Base-by-base conservation (phyloP, 192 early-diverging fungal genomes). In the Entomortierella beljakovae region DNA sequence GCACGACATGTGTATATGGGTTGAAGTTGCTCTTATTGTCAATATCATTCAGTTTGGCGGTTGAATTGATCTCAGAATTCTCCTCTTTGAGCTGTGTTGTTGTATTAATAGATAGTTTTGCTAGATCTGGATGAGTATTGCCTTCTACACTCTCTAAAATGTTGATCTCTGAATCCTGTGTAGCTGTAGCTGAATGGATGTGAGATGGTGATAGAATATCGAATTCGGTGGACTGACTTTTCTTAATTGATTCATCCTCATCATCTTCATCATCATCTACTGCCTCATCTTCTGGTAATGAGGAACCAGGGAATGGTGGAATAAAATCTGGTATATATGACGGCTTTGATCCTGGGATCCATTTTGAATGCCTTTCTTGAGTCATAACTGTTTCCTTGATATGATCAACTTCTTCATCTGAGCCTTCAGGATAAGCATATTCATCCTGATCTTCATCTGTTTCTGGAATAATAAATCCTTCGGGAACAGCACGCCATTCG, bases 381-480 rank as follows among this genome's bases (percentile, higher is more conserved):
- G 13, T 49, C 26, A 68, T 59, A 52, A 11, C 18, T 11, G 34
- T 31, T 1, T 57, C 52, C 34, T 32, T 35, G 35, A 26, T 31
- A 2, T 7, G 32, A 2, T 49, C 33, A 25, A 15, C 31, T 31
- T 42, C 60, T 46, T 56, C 61, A 23, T 63, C 56, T 10, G 57
- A 37, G 25, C 64, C 80, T 23, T 85, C 79, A 23, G 67, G 62
- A 40, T 81, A 68, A 3, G 79, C 72, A 34, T 71, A 67, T 13
- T 64, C 72, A 20, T 63, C 67, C 46, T 77, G 69, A n/a, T 81
- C 82, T 11, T 80, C 72, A 29, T 75, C 67, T 20, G 64, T 72
- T 37, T 57, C 53, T 40, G 69, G 69, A 50, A 66, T 52, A 2
- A 62, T 25, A 53, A 82, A 62, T n/a, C 74, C 69, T 38, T 80